A percentile compares a stretch with the other conserved stretches of the same genome.
phyloP scores from a whole-genome alignment of 768 basidiomycete genomes.

The Termitomyces sp. region DNA sequence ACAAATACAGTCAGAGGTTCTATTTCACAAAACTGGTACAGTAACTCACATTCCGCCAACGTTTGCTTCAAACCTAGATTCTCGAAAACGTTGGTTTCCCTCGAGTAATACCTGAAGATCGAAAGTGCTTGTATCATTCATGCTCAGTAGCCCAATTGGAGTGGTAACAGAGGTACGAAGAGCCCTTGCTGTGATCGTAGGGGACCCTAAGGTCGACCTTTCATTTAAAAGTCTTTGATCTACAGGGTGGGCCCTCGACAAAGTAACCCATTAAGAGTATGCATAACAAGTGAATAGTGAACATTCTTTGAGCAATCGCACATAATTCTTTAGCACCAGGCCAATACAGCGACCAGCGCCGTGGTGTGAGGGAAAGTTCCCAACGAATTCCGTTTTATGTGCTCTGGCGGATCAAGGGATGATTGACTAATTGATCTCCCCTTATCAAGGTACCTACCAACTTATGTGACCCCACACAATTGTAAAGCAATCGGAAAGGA shows the following conservation, averaged over 20 bases:
- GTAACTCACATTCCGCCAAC: conserved; percentile 4
- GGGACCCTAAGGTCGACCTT: background rate
- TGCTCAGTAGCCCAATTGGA: background rate
- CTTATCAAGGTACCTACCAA: too few relatives aligned
- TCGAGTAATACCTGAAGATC: conserved; percentile 5
- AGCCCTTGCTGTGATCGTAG: background rate
- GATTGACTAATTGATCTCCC: background rate
- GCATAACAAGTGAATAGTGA: conserved; percentile 7
- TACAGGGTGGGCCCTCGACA: conserved; percentile 6
- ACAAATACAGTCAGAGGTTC: background rate
- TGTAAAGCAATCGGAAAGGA: too few relatives aligned
- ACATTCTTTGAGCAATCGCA: conserved; percentile 3
- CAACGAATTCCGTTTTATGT: background rate
- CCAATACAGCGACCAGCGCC: conserved; percentile 30
- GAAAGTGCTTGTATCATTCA: background rate
- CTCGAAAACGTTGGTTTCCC: conserved; percentile 9
- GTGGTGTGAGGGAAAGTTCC: background rate
- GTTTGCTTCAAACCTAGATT: background rate
- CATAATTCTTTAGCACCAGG: conserved; percentile 21
- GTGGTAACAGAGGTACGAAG: background rate
- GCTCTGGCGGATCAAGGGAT: background rate
- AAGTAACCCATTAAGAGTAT: conserved; percentile 7
- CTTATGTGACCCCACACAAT: too few relatives aligned
- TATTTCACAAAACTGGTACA: background rate
- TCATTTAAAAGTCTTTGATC: conserved; percentile 1